phyloP scores from a whole-genome alignment of 257 asterid species.

The Henckelia pumila region DNA sequence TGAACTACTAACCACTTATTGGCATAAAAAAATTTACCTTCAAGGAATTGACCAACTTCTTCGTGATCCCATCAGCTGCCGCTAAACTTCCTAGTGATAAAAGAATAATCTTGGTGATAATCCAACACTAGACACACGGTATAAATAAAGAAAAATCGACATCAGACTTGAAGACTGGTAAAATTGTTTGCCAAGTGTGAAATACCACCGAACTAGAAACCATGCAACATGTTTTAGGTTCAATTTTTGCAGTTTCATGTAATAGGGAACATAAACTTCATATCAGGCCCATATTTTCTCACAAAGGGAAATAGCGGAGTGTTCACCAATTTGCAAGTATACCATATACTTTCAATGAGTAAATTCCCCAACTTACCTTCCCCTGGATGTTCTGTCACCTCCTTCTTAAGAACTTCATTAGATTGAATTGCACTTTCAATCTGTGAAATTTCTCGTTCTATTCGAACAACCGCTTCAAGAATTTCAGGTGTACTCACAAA shows the following conservation, averaged over 20 bases:
- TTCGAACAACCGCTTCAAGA: conserved; percentile 68
- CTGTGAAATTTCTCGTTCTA: conserved; percentile 72
- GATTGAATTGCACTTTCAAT: conserved; percentile 65
- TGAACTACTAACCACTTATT: background rate
- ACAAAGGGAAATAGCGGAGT: background rate
- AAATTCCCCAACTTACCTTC: conserved; percentile 36
- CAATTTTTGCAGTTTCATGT: background rate
- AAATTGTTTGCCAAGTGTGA: background rate
- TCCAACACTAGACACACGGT: background rate
- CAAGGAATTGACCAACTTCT: conserved; percentile 38
- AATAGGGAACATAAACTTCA: background rate
- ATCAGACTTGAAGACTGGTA: conserved; percentile 8
- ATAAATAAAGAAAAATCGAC: conserved; percentile 3
- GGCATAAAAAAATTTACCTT: conserved; percentile 41
- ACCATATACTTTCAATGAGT: background rate
- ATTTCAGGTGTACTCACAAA: conserved; percentile 86
- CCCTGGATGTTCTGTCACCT: conserved; percentile 34
- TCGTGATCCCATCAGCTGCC: conserved; percentile 45
- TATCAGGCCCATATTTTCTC: background rate
- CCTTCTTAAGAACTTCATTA: conserved; percentile 36
- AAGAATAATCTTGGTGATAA: conserved; percentile 21
- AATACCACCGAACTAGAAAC: background rate
- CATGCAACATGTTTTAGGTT: background rate
- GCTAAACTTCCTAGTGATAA: conserved; percentile 33
- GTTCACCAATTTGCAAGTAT: background rate